A percentile compares a stretch with the other conserved stretches of the same genome.
Conservation (phyloP, 179 eudicot genomes). For the Spinacia oleracea region DNA sequence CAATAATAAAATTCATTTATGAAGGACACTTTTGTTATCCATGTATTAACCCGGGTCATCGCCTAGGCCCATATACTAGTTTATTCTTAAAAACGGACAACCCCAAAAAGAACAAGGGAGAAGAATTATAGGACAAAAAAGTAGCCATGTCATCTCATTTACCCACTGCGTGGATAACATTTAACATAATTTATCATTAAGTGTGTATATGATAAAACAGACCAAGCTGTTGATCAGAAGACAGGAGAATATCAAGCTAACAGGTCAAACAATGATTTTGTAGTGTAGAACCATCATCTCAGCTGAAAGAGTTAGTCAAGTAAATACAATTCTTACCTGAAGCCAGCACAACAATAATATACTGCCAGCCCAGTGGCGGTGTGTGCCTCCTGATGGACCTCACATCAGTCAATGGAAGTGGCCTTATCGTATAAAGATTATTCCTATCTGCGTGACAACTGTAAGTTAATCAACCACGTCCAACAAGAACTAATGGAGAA, state of each 20-base stretch:
- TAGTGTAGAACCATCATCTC: neutral
- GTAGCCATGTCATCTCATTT: slow-evolving; percentile 4
- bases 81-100: too few relatives aligned
- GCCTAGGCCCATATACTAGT: too few relatives aligned
- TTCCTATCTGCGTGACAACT: slow-evolving; percentile 71
- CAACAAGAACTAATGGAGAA: neutral
- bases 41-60: too few relatives aligned
- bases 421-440: slow-evolving; percentile 80
- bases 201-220: neutral
- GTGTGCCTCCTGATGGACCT: slow-evolving; percentile 85
- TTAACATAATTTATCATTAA: neutral
- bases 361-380: slow-evolving; percentile 95
- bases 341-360: slow-evolving; percentile 75
- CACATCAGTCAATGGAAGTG: slow-evolving; percentile 77
- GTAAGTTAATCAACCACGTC: slow-evolving; percentile 1
- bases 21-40: too few relatives aligned
- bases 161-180: neutral
- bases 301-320: neutral
- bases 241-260: neutral
- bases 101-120: neutral
- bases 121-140: neutral
- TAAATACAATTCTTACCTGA: slow-evolving; percentile 52
- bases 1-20: too few relatives aligned
- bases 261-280: neutral
- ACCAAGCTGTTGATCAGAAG: neutral